phyloP scores from a whole-genome alignment of 2,329 filamentous ascomycete species.

The Aspergillus neoniger region DNA sequence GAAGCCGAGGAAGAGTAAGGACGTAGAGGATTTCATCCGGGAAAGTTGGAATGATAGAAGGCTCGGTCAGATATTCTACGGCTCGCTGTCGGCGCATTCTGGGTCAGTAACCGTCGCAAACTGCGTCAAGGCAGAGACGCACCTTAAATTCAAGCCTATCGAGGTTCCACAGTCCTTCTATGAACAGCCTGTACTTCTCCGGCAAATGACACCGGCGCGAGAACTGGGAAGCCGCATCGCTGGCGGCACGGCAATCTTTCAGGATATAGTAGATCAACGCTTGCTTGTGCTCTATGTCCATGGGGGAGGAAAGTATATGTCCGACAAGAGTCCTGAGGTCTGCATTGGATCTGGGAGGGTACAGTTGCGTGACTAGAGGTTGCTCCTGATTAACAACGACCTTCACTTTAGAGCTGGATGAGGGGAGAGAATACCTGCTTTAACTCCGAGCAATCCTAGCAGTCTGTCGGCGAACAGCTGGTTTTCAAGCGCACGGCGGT shows the following conservation, averaged over 20 bases:
- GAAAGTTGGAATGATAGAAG: constrained; percentile 77
- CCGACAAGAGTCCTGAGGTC: constrained; percentile 70
- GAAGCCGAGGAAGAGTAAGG: constrained; percentile 62
- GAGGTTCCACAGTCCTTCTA: constrained; percentile 79
- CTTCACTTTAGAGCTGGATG: background rate
- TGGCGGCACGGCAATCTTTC: constrained; percentile 66
- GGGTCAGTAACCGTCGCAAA: constrained; percentile 14
- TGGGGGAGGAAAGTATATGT: constrained; percentile 65
- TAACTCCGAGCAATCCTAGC: constrained; percentile 68
- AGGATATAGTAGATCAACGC: constrained; percentile 82
- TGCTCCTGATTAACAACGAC: constrained; percentile 14
- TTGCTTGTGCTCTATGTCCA: constrained; percentile 74
- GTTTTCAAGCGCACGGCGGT: constrained; percentile 68
- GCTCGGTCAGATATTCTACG: constrained; percentile 75
- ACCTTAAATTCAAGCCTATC: constrained; percentile 71
- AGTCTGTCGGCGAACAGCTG: constrained; percentile 79
- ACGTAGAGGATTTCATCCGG: constrained; percentile 76
- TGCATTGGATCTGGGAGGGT: constrained; percentile 71
- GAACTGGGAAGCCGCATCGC: constrained; percentile 60
- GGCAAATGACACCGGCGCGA: constrained; percentile 67
- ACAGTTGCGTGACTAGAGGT: constrained; percentile 59
- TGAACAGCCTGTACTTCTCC: constrained; percentile 74
- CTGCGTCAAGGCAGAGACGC: constrained; percentile 15
- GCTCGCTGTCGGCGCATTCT: constrained; percentile 53
- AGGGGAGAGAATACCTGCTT: constrained; percentile 58